Base-by-base conservation (phyloP, 1,139 yeast species). In the Geotrichum klebahnii region DNA sequence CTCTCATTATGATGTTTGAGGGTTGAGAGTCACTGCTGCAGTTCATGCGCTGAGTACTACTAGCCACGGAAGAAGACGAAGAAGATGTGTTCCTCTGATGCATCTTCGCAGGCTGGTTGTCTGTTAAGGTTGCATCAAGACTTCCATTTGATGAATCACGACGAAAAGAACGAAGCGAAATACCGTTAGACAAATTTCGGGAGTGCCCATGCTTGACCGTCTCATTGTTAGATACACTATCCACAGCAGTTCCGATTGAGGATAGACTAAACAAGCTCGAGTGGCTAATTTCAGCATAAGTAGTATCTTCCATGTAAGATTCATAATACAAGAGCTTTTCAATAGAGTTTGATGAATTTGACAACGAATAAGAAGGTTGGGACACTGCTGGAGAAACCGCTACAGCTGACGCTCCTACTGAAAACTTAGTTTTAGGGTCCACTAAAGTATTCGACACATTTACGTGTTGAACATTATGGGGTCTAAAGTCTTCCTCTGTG, bases 401-500 rank as follows among this genome's bases (percentile, higher is more conserved):
- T 32, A n/a, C n/a, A n/a, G n/a, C n/a, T n/a, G n/a, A n/a, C n/a
- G n/a, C n/a, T n/a, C n/a, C n/a, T n/a, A n/a, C n/a, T n/a, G n/a
- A n/a, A n/a, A n/a, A n/a, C n/a, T n/a, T n/a, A 17, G 34, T 26
- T 6, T 26, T 26, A 12, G 31, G 9, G 10, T n/a, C 5, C 14
- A 3, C 40, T 6, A 19, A 16, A 28, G 28, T 24, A 17, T 35
- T 35, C 6, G 14, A 12, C 5, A 37, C 48, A 10, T 17, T 32
- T 32, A 39, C 44, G 19, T 34, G 36, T 14, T 22, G 39, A 9
- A 38, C 48, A 8, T 40, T 39, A 5, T 26, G 24, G 2, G 37
- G 38, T 12, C 39, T 44, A 3, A 39, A 26, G 8, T 26, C 33
- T 5, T 38, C 42, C 6, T 46, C 49, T 9, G 39, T 38, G 16